These are phyloP conservation scores for Celoporthe dispersa DNA, from an alignment of 2,329 filamentous ascomycete genomes.

Conservation along the genomic window DNA sequence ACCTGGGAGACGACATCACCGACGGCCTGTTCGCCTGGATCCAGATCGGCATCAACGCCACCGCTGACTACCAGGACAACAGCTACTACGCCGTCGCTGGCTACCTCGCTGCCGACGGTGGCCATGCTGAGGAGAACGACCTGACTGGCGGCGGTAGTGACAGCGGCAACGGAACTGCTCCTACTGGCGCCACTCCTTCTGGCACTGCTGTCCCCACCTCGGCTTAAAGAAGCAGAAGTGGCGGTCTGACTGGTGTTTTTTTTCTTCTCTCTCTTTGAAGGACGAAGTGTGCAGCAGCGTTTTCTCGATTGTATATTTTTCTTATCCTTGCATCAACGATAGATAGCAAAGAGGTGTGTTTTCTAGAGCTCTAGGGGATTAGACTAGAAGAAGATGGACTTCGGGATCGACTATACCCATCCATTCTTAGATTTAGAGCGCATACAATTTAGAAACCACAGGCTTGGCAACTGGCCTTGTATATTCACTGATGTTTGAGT, in stretches of 20 bases:
- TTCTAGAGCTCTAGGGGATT: no score
- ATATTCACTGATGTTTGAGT: no score
- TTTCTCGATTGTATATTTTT: background rate
- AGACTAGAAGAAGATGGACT: no score
- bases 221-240: constrained; percentile 1
- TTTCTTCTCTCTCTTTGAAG: no score
- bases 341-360: background rate
- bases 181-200: constrained; percentile 15
- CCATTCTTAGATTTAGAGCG: no score
- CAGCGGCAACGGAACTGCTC: constrained; percentile 22
- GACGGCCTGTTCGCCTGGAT: constrained; percentile 56
- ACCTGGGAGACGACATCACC: constrained; percentile 52
- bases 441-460: background rate
- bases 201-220: constrained; percentile 15
- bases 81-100: constrained; percentile 28
- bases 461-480: background rate
- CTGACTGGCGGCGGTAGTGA: constrained; percentile 6
- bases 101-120: constrained; percentile 25
- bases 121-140: constrained; percentile 23
- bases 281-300: background rate
- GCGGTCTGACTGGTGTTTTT: background rate
- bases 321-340: background rate
- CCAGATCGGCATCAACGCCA: constrained; percentile 50
- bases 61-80: constrained; percentile 36
- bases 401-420: no score